Conservation (phyloP, 768 basidiomycete genomes). For the Cyclocybe aegerita region DNA sequence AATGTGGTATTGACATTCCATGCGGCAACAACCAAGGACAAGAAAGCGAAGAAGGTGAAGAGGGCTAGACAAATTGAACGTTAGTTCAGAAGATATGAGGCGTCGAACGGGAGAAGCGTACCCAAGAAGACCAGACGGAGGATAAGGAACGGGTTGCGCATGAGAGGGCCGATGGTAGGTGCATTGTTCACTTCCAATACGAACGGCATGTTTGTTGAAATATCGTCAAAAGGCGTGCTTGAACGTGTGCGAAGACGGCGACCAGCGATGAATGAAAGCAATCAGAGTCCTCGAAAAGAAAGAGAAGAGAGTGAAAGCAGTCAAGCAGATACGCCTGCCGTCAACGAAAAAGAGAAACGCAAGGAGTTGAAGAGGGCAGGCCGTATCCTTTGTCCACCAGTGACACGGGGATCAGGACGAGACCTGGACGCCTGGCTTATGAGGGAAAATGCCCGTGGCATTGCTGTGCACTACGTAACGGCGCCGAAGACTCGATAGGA, state of each 20-base stretch:
- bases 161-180: neutral
- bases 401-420: conserved; percentile 20
- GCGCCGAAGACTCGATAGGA: neutral
- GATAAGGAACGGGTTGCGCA: neutral
- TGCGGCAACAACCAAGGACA: conserved; percentile 53
- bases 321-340: neutral
- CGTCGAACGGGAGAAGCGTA: neutral
- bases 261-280: conserved; percentile 11
- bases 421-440: neutral
- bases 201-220: neutral
- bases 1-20: conserved; percentile 52
- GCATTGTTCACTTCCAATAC: neutral
- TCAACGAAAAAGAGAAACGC: conserved; percentile 1
- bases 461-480: conserved; percentile 3
- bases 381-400: conserved; percentile 25
- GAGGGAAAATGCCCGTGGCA: neutral
- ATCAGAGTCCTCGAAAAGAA: conserved; percentile 3
- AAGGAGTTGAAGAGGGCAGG: conserved; percentile 2
- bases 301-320: conserved; percentile 8
- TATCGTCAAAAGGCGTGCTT: neutral
- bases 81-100: neutral
- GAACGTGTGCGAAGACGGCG: conserved; percentile 1
- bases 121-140: too few species aligned
- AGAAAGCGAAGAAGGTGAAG: conserved; percentile 48
- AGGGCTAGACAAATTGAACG: conserved; percentile 35